Evolutionary conservation across 768 basidiomycete genomes (phyloP), one percentile per base, ranked within the genome.

Genomic region (Termitomyces titanicus): DNA sequence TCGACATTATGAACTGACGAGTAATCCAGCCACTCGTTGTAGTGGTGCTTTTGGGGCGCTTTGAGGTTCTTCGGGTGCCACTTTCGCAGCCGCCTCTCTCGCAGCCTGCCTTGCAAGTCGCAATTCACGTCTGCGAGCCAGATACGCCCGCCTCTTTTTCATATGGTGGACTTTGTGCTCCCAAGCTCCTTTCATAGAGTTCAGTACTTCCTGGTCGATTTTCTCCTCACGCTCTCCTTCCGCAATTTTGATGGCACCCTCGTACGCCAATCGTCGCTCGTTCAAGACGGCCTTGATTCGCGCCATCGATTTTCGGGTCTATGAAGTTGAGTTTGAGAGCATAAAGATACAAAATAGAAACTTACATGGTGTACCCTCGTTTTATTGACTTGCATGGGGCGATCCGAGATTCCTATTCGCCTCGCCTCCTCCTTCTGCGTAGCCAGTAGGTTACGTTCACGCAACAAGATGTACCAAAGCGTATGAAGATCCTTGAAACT

Each of bases 251-350:
- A 78, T 50, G 9, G 92, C 92, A 11, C 87, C 83, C 58, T 90
- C 83, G 58, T 93, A 89, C 9, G 92, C 92, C 22, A 92, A 68
- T 43, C 94, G 80, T 34, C 97, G 86, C 67, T 98, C 95, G 65
- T 93, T 93, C 47, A 98, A 76, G 20, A 98, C 85, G 55, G 82
- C 85, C 70, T 98, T 98, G 70, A 98, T 93, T 18, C 92, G 85
- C n/a, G 92, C 93, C 94, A 97, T 96, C 18, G 92, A 88, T 76
- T 94, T 96, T 20, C 90, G 88, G 70, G 86, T 88, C 94, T 97
- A 60, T 10, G 51, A 51, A 3, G 5, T 45, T 50, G 24, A 56
- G 44, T 10, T 6, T 47, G 29, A 33, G 20, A 50, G 22, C 42
- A 25, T 42, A 22, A 25, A 33, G 31, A 51, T 8, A 34, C 33